Percentiles rank a stretch among this genome's conserved stretches.
Conservation (phyloP, 106 monocot species). For the Cymbidium sinense region DNA sequence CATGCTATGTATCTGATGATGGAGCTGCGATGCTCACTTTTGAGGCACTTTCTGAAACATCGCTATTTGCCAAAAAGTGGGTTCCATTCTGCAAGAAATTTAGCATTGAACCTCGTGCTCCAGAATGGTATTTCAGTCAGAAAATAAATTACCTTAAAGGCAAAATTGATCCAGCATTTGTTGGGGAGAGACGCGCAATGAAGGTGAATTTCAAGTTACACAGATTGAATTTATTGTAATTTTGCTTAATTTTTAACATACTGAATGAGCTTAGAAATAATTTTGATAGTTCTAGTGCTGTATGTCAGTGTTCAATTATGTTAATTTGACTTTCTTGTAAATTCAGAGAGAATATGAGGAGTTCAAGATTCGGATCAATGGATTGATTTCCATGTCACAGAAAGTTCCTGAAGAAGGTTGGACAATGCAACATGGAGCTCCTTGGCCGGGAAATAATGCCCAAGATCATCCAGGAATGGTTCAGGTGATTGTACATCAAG, state of each 20-base stretch:
- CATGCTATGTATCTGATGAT: constrained; percentile 31
- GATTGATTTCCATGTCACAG: constrained; percentile 31
- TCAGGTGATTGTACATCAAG: constrained; percentile 16
- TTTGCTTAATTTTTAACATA: not conserved
- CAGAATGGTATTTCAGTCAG: constrained; percentile 23
- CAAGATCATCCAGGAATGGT: constrained; percentile 47
- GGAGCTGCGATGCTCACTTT: constrained; percentile 27
- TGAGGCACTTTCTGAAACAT: constrained; percentile 31
- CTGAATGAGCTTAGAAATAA: not conserved
- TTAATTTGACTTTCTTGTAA: not conserved
- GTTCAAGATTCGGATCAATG: constrained; percentile 36
- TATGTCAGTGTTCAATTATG: too few relatives aligned
- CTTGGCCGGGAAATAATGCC: constrained; percentile 46
- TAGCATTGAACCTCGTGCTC: constrained; percentile 25
- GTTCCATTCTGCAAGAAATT: constrained; percentile 30
- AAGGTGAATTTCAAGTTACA: constrained; percentile 10
- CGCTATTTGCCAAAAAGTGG: constrained; percentile 27
- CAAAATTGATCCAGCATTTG: constrained; percentile 25
- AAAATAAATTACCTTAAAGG: constrained; percentile 27
- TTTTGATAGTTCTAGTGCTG: not conserved
- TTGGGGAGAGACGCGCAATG: constrained; percentile 23
- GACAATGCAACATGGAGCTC: constrained; percentile 46
- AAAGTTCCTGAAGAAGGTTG: constrained; percentile 43
- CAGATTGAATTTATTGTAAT: not conserved
- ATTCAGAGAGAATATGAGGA: constrained; percentile 45